A percentile compares a stretch with the other conserved stretches of the same genome.
These are phyloP conservation scores for Cucurbita pepo DNA, from an alignment of 306 rosid species.

Conservation along the genomic window DNA sequence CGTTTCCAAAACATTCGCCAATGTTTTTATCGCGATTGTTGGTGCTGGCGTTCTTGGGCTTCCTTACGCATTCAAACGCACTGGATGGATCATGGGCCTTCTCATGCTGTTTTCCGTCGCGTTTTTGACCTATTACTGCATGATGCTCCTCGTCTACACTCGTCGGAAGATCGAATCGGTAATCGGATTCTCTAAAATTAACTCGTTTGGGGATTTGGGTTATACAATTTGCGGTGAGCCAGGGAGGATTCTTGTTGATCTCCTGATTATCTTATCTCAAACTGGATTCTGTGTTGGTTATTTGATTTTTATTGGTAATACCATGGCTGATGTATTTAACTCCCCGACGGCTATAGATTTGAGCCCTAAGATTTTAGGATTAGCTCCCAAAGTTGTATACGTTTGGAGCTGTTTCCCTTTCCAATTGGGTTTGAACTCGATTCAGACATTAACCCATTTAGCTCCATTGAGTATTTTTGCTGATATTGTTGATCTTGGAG, in stretches of 20 bases:
- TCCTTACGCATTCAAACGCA: slow-evolving; percentile 37
- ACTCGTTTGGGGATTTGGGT: slow-evolving; percentile 46
- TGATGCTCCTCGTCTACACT: slow-evolving; percentile 37
- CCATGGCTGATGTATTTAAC: slow-evolving; percentile 20
- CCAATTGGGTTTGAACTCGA: slow-evolving; percentile 35
- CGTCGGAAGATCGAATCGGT: slow-evolving; percentile 31
- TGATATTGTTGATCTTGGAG: slow-evolving; percentile 36
- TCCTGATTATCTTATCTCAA: slow-evolving; percentile 27
- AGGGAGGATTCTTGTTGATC: slow-evolving; percentile 23
- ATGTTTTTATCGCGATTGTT: slow-evolving; percentile 38
- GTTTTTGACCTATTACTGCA: slow-evolving; percentile 26
- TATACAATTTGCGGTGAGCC: slow-evolving; percentile 20
- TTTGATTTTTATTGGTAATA: slow-evolving; percentile 31
- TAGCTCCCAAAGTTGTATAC: slow-evolving; percentile 25
- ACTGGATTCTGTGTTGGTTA: slow-evolving; percentile 41
- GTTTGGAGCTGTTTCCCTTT: slow-evolving; percentile 39
- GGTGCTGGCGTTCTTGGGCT: slow-evolving; percentile 45
- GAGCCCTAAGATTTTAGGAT: slow-evolving; percentile 12
- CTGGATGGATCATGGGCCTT: slow-evolving; percentile 31
- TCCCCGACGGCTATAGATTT: neutral
- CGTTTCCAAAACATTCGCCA: slow-evolving; percentile 34
- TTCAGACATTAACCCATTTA: slow-evolving; percentile 24
- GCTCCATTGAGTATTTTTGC: slow-evolving; percentile 46
- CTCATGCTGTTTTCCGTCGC: slow-evolving; percentile 25
- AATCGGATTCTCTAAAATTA: slow-evolving; percentile 11